phyloP scores from a whole-genome alignment of 306 rosid genomes.

The Cicer chorassanicum region DNA sequence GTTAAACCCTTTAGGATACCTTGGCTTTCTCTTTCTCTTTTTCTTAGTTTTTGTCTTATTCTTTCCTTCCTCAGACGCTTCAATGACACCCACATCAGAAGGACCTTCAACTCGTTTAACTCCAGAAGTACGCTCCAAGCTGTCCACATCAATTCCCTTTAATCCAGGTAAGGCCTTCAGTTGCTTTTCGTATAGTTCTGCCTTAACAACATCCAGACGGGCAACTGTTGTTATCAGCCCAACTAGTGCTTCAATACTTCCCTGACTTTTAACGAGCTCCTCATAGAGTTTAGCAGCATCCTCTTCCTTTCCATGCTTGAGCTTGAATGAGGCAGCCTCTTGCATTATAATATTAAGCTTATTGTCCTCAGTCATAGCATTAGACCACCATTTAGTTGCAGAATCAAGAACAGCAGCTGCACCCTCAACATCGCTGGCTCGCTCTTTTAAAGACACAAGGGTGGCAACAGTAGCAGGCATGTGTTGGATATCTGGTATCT shows the following conservation, averaged over 20 bases:
- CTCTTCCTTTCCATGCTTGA: constrained; percentile 80
- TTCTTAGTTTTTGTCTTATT: constrained; percentile 79
- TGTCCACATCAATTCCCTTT: constrained; percentile 81
- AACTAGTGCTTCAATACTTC: constrained; percentile 80
- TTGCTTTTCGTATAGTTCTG: constrained; percentile 85
- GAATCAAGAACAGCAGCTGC: constrained; percentile 85
- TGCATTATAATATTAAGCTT: constrained; percentile 76
- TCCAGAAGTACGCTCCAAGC: constrained; percentile 86
- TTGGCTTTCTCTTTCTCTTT: constrained; percentile 98
- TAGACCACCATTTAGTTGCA: constrained; percentile 94
- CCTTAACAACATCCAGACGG: constrained; percentile 78
- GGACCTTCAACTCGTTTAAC: constrained; percentile 72
- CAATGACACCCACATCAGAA: constrained; percentile 53
- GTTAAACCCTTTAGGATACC: constrained; percentile 95
- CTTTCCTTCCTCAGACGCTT: constrained; percentile 75
- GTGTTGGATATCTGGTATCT: constrained; percentile 83
- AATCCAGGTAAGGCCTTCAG: constrained; percentile 81
- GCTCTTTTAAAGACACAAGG: constrained; percentile 86
- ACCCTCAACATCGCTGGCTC: constrained; percentile 87
- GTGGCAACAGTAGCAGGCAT: constrained; percentile 97
- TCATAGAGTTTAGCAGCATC: constrained; percentile 81
- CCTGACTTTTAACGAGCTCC: constrained; percentile 87
- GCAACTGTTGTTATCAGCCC: constrained; percentile 89
- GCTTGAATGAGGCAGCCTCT: constrained; percentile 94
- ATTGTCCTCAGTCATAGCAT: constrained; percentile 85